Evolutionary conservation across 208 protist species (phyloP).

Genomic region (Acanthamoeba castellanii): DNA sequence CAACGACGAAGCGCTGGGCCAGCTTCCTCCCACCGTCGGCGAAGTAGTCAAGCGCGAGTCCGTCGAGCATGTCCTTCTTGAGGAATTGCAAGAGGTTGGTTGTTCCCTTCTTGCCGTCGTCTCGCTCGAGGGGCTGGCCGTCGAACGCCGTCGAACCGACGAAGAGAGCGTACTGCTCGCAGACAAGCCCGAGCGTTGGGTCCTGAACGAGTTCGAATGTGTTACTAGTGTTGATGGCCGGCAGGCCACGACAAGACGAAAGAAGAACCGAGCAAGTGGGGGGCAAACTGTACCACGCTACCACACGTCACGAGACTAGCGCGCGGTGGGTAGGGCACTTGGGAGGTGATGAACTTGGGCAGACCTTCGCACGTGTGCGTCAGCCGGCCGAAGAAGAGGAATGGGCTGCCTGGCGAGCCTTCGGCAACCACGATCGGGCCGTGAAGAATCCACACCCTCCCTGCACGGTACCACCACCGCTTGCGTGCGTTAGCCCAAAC

Average conservation of each 20-base stretch:
- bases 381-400: constrained; percentile 31
- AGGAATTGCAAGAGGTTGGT: background rate
- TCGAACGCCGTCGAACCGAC: background rate
- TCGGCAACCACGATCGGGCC: background rate
- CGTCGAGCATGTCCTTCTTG: background rate
- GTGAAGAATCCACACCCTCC: constrained; percentile 25
- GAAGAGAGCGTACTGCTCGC: constrained; percentile 16
- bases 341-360: constrained; percentile 38
- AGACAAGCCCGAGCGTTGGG: background rate
- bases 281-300: background rate
- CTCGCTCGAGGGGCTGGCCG: background rate
- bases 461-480: background rate
- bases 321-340: background rate
- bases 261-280: background rate
- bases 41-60: constrained; percentile 24
- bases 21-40: background rate
- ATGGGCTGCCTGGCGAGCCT: background rate
- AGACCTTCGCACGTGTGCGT: constrained; percentile 5
- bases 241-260: background rate
- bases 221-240: background rate
- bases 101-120: background rate
- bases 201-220: background rate
- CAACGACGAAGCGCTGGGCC: background rate
- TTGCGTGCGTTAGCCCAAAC: background rate
- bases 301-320: background rate